A percentile compares a stretch with the other conserved stretches of the same genome.
These are phyloP conservation scores for Suillus plorans DNA, from an alignment of 768 basidiomycete genomes.

Conservation along the genomic window DNA sequence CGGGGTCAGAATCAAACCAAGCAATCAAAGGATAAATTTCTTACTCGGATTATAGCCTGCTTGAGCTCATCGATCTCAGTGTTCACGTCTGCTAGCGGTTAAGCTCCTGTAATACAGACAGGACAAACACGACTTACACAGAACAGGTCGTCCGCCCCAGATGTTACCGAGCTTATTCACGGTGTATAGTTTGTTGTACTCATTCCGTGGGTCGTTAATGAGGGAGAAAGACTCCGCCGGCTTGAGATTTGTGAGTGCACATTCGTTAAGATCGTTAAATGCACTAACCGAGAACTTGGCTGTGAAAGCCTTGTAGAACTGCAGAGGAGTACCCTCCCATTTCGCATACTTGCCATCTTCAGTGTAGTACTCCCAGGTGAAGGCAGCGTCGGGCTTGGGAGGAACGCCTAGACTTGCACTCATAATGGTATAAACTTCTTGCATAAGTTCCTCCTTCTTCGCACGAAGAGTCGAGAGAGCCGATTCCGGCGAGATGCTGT, in stretches of 20 bases:
- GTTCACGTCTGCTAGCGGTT: conserved; percentile 69
- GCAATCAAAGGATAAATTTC: conserved; percentile 10
- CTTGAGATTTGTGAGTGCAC: conserved; percentile 30
- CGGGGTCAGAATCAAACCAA: background rate
- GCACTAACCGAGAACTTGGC: conserved; percentile 52
- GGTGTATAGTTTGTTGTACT: conserved; percentile 80
- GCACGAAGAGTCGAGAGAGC: conserved; percentile 59
- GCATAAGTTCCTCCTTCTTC: conserved; percentile 84
- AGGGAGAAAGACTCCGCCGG: conserved; percentile 83
- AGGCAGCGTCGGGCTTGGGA: conserved; percentile 65
- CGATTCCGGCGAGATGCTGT: conserved; percentile 43
- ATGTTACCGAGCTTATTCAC: conserved; percentile 93
- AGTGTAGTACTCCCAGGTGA: conserved; percentile 90
- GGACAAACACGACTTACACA: conserved; percentile 54
- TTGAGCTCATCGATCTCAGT: conserved; percentile 83
- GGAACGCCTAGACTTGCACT: conserved; percentile 86
- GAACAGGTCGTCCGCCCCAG: conserved; percentile 81
- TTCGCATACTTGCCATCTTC: conserved; percentile 68
- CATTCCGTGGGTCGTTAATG: conserved; percentile 92
- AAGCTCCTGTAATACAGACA: background rate
- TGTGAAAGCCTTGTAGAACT: conserved; percentile 73
- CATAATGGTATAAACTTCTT: conserved; percentile 82
- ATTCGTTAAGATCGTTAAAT: conserved; percentile 1
- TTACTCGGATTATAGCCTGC: conserved; percentile 69
- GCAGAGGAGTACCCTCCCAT: conserved; percentile 80